A percentile compares a stretch with the other conserved stretches of the same genome.
Conservation (phyloP, 306 rosid genomes). For the Carpinus fangiana region DNA sequence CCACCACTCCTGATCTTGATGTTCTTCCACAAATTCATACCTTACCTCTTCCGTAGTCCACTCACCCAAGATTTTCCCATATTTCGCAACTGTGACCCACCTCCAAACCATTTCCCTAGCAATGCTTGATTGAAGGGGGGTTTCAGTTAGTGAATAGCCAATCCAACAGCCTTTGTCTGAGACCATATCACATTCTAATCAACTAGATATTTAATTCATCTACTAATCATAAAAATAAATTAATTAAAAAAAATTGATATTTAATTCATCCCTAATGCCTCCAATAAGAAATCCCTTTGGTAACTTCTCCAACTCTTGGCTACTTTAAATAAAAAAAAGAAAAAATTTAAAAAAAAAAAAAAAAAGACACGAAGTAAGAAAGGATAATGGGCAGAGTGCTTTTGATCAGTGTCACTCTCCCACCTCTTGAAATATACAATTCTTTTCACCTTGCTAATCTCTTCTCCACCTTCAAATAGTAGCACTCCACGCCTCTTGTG, state of each 20-base stretch:
- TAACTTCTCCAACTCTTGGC: not conserved
- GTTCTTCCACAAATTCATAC: not conserved
- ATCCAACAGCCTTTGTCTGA: not conserved
- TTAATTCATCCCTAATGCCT: not conserved
- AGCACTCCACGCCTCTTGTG: not conserved
- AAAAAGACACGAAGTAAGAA: not conserved
- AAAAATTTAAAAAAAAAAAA: too few relatives aligned
- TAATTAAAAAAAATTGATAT: too few relatives aligned
- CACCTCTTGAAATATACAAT: not conserved
- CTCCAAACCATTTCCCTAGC: not conserved
- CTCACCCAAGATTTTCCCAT: not conserved
- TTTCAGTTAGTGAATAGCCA: not conserved
- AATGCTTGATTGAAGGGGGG: not conserved
- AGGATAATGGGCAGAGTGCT: not conserved
- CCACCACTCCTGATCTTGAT: not conserved
- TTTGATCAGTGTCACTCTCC: not conserved
- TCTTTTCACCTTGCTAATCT: not conserved
- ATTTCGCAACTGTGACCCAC: not conserved
- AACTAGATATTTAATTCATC: not conserved
- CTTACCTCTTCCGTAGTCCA: not conserved
- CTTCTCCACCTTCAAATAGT: conserved; percentile 1
- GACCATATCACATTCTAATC: not conserved
- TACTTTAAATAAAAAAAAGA: not conserved
- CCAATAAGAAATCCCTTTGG: not conserved
- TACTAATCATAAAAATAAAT: too few relatives aligned